Base-by-base conservation (phyloP, 139 green algal genomes). In the Medakamo hakoo region DNA sequence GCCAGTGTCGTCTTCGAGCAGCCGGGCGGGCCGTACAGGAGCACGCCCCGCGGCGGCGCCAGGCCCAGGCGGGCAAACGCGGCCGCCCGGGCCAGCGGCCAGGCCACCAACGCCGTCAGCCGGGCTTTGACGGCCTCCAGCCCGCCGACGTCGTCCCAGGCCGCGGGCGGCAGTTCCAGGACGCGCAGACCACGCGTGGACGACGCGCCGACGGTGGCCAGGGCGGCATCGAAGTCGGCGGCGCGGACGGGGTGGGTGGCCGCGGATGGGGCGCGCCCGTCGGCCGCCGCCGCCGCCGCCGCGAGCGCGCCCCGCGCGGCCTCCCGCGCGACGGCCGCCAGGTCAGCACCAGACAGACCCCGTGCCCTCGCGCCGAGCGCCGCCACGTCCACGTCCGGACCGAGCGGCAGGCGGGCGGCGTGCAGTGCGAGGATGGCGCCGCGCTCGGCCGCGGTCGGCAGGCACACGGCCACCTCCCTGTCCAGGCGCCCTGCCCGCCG, bases 1-100 rank as follows among this genome's bases (percentile, higher is more conserved):
- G 84, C 87, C 30, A 95, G 68, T 27, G 79, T 88, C 0, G 88
- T 95, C 71, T 95, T 95, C 66, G 74, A 83, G 72, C 87, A 95
- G 26, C 88, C 85, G 25, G 88, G 88, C 3, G 88, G 85, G 0
- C 88, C 88, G 48, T 94, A 81, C 56, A 95, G 82, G 60, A 95
- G 78, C 55, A 95, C 78, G 2, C 88, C 88, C 0, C 85, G 72
- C 1, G 84, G 80, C 3, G 85, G 69, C 1, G 55, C 49, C 3
- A 94, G 73, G 9, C 83, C 82, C 55, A 95, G 75, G 2, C 84
- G 74, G 49, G 73, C 19, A 58, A 94, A 95, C 2, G 79, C 77
- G 0, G 70, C 72, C 21, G 72, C 62, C 60, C 88, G 80, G 56
- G 66, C 57, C 55, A 95, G 69, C 18, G 88, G 88, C 87, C 87